Evolutionary conservation across 345 rosid genomes (phyloP).

Genomic region (Lepidium africanum): DNA sequence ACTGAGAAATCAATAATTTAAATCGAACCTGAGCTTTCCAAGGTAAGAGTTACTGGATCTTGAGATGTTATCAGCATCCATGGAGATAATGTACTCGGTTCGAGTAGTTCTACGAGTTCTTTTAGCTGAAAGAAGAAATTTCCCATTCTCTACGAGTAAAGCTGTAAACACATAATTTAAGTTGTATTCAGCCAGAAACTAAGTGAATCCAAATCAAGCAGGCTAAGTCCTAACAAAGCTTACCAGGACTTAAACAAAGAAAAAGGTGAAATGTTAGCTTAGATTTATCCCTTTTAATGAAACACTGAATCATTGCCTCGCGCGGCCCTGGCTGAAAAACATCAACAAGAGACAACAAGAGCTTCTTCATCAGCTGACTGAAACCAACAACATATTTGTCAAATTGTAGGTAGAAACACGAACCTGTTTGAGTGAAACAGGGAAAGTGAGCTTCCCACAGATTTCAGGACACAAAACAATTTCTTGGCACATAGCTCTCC

Average conservation of each 20-base stretch:
- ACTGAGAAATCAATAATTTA: not conserved
- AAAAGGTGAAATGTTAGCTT: constrained; percentile 57
- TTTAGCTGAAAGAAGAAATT: constrained; percentile 69
- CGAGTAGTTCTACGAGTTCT: constrained; percentile 56
- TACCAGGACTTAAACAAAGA: constrained; percentile 60
- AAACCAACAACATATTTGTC: not conserved
- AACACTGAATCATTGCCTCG: constrained; percentile 50
- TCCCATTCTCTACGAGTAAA: constrained; percentile 56
- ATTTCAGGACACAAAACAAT: constrained; percentile 54
- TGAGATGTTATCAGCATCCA: constrained; percentile 65
- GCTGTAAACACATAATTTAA: constrained; percentile 25
- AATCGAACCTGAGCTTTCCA: constrained; percentile 54
- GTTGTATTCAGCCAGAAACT: not conserved
- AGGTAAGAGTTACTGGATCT: constrained; percentile 58
- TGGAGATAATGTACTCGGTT: constrained; percentile 62
- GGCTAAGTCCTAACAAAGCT: constrained; percentile 11
- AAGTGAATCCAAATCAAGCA: not conserved
- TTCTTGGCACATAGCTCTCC: constrained; percentile 67
- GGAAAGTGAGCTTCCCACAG: constrained; percentile 62
- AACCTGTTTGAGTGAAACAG: constrained; percentile 61
- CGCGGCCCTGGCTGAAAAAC: constrained; percentile 59
- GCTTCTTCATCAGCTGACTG: not conserved
- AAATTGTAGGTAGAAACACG: not conserved
- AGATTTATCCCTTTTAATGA: constrained; percentile 62
- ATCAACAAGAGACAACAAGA: not conserved